Percentiles rank a stretch among this genome's conserved stretches.
Evolutionary conservation across 805 yeast species (phyloP).

Genomic region (Metschnikowia orientalis): DNA sequence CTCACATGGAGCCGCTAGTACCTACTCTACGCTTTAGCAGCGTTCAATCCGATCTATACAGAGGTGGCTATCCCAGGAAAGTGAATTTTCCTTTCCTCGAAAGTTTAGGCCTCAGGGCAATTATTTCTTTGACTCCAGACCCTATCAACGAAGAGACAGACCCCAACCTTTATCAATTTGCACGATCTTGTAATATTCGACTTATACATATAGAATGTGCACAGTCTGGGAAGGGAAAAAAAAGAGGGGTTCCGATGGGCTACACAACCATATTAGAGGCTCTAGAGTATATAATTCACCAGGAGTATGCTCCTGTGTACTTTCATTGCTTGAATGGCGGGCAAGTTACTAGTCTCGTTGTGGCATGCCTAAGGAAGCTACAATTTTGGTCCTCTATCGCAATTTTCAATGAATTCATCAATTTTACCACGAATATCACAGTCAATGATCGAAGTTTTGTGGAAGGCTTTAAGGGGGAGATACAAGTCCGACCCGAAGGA

Average conservation of each 20-base stretch:
- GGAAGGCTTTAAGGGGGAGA: conserved; percentile 67
- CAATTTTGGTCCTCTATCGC: conserved; percentile 88
- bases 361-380: conserved; percentile 80
- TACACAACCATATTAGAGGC: conserved; percentile 56
- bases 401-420: conserved; percentile 78
- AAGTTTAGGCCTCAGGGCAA: conserved; percentile 61
- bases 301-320: conserved; percentile 63
- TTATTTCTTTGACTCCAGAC: conserved; percentile 75
- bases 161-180: conserved; percentile 47
- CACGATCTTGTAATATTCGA: conserved; percentile 49
- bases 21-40: conserved; percentile 79
- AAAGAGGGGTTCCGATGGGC: conserved; percentile 77
- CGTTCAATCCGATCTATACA: conserved; percentile 62
- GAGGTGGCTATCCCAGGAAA: conserved; percentile 86
- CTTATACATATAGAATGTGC: conserved; percentile 66
- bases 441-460: conserved; percentile 81
- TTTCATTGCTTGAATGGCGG: conserved; percentile 90
- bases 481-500: conserved; percentile 42
- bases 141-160: conserved; percentile 58
- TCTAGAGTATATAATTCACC: conserved; percentile 57
- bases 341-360: conserved; percentile 73
- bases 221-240: conserved; percentile 71
- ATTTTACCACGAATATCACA: conserved; percentile 71
- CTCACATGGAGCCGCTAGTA: conserved; percentile 34
- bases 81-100: conserved; percentile 65